phyloP scores from a whole-genome alignment of 257 asterid species.

The Phtheirospermum japonicum region DNA sequence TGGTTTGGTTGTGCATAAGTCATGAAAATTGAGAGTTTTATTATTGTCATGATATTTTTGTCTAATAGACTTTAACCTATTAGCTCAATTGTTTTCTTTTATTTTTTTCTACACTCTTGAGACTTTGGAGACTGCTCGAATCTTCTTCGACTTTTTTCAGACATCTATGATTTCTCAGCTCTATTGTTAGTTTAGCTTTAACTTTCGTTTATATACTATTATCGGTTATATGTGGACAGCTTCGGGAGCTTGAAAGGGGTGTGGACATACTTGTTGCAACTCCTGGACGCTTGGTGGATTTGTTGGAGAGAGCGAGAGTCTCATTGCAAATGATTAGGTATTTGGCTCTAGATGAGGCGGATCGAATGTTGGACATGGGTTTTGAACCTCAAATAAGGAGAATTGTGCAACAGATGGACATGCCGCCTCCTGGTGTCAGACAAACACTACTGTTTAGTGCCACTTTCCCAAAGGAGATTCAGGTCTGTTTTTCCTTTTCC shows the following conservation, averaged over 20 bases:
- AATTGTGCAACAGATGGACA: slow-evolving; percentile 80
- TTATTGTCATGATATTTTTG: background rate
- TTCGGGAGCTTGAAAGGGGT: slow-evolving; percentile 74
- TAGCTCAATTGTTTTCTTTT: background rate
- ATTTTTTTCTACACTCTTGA: slow-evolving; percentile 5
- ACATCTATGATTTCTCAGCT: background rate
- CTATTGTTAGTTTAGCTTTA: slow-evolving; percentile 3
- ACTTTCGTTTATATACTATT: slow-evolving; percentile 4
- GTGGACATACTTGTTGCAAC: slow-evolving; percentile 84
- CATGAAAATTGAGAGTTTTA: slow-evolving; percentile 6
- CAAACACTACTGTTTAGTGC: slow-evolving; percentile 85
- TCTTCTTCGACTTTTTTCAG: background rate
- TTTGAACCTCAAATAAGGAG: slow-evolving; percentile 84
- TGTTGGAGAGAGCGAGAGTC: slow-evolving; percentile 77
- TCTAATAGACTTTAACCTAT: background rate
- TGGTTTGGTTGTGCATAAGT: background rate
- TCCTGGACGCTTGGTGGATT: slow-evolving; percentile 78
- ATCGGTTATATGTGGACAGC: slow-evolving; percentile 38
- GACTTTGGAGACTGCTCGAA: slow-evolving; percentile 1
- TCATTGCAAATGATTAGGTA: slow-evolving; percentile 60
- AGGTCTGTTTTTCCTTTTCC: slow-evolving; percentile 40
- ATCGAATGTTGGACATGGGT: slow-evolving; percentile 85
- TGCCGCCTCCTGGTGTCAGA: slow-evolving; percentile 72
- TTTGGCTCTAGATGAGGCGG: slow-evolving; percentile 80
- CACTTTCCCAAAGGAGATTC: slow-evolving; percentile 85